These are phyloP conservation scores for Suillus paluster DNA, from an alignment of 768 basidiomycete species.

Conservation along the genomic window DNA sequence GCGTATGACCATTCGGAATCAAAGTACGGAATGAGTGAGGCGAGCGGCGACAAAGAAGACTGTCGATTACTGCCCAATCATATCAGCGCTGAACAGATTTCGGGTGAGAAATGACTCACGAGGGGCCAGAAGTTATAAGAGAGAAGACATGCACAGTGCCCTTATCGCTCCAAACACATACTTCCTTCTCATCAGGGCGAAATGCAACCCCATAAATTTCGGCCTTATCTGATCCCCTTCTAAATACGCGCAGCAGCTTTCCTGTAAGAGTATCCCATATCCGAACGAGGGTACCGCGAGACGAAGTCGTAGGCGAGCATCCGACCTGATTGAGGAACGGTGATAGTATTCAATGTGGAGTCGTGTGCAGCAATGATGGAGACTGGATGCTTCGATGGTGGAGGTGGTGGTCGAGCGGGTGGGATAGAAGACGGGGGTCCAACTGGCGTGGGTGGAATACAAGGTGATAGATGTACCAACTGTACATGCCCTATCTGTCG, in stretches of 20 bases:
- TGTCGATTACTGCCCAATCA: conserved; percentile 69
- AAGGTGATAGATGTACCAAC: conserved; percentile 82
- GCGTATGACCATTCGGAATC: conserved; percentile 97
- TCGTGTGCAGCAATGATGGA: conserved; percentile 87
- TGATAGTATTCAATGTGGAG: conserved; percentile 76
- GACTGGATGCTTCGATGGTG: conserved; percentile 64
- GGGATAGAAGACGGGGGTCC: conserved; percentile 59
- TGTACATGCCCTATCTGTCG: conserved; percentile 89
- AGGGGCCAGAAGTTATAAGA: conserved; percentile 63
- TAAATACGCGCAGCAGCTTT: conserved; percentile 76
- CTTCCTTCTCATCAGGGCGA: conserved; percentile 81
- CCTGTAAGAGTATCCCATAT: conserved; percentile 83
- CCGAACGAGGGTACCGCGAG: conserved; percentile 82
- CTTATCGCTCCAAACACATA: conserved; percentile 95
- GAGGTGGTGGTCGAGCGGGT: conserved; percentile 59
- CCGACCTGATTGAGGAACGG: conserved; percentile 77
- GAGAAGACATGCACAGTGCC: conserved; percentile 92
- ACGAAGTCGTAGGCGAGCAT: conserved; percentile 84
- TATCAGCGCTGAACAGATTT: conserved; percentile 10
- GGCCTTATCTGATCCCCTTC: conserved; percentile 88
- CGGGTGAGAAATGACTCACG: conserved; percentile 50
- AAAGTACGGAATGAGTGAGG: conserved; percentile 86
- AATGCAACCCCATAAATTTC: conserved; percentile 92
- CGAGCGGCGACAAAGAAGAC: conserved; percentile 79
- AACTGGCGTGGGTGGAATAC: conserved; percentile 59